Conservation (phyloP, 176 grass and related monocot species). For the Tillandsia leiboldiana region DNA sequence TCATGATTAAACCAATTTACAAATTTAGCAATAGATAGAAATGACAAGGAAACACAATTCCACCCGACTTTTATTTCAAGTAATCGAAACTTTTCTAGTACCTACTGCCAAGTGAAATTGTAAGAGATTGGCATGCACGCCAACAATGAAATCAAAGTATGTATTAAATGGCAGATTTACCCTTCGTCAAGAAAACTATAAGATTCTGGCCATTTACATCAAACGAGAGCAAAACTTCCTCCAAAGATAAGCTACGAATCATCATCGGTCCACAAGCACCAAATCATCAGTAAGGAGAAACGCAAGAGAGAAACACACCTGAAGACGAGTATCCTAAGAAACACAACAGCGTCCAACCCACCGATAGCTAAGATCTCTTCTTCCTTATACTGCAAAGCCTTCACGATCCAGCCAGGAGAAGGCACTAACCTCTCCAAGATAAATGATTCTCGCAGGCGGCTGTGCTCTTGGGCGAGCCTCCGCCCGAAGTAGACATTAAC, state of each 20-base stretch:
- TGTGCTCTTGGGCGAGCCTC: conserved; percentile 55
- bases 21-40: no score
- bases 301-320: conserved; percentile 34
- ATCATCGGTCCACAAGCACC: conserved; percentile 10
- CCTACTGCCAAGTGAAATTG: no score
- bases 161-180: no score
- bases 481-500: conserved; percentile 84
- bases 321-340: conserved; percentile 75
- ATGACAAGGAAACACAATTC: no score
- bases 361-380: conserved; percentile 62
- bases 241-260: conserved; percentile 12
- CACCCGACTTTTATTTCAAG: no score
- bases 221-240: background rate
- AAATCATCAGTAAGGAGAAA: conserved; percentile 14
- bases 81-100: no score
- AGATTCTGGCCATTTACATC: background rate
- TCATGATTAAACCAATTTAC: no score
- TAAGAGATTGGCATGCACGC: no score
- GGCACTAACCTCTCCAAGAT: conserved; percentile 85
- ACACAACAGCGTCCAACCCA: conserved; percentile 88
- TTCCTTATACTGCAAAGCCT: conserved; percentile 66
- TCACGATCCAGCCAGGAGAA: conserved; percentile 70
- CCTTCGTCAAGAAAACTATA: background rate
- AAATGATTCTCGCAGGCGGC: conserved; percentile 43
- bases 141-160: no score